Base-by-base conservation (phyloP, 2,329 filamentous ascomycete species). In the Chaetomium globosum region DNA sequence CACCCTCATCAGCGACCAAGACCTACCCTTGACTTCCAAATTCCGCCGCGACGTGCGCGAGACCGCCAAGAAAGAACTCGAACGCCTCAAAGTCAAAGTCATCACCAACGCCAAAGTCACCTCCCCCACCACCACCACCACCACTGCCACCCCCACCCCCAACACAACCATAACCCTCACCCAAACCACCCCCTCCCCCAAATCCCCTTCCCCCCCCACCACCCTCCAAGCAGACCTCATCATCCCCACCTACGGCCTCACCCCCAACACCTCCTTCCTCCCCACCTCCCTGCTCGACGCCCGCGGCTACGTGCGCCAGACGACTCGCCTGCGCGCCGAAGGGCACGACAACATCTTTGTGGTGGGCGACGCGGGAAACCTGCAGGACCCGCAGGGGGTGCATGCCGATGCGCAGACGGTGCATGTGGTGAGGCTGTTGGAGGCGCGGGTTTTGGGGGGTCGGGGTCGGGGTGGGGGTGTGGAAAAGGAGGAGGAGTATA, bases 191-290 rank as follows among this genome's bases (percentile, higher is more conserved):
- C 13, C 26, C 12, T 3, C 12, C 13, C 36, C 39, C 39, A n/a
- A 10, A 19, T 52, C 49, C 49, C 8, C 49, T 2, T 1, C 51
- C 3, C 4, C 55, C 2, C 36, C 56, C 56, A 23, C 66, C 59
- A 78, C 75, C 3, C 72, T 85, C 59, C 72, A 71, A 16, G 73
- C 79, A 0, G 79, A 82, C 69, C 74, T 82, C 0, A 80, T 82
- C 70, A 71, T 85, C 16, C 82, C 83, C 0, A 78, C 81, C 0
- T 80, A 77, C 43, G 83, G 83, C 52, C 65, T 78, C 4, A 59
- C 71, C 0, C 77, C 79, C 64, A 85, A 85, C 74, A 80, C 78
- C 66, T 59, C 64, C 10, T 76, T 73, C 61, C 43, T 75, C 16
- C 75, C 75, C 0, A 13, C 57, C 5, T 16, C 55, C 10, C 60